These are phyloP conservation scores for Chytriomyces sp. DNA, from an alignment of 192 early-diverging fungal species.

Conservation along the genomic window DNA sequence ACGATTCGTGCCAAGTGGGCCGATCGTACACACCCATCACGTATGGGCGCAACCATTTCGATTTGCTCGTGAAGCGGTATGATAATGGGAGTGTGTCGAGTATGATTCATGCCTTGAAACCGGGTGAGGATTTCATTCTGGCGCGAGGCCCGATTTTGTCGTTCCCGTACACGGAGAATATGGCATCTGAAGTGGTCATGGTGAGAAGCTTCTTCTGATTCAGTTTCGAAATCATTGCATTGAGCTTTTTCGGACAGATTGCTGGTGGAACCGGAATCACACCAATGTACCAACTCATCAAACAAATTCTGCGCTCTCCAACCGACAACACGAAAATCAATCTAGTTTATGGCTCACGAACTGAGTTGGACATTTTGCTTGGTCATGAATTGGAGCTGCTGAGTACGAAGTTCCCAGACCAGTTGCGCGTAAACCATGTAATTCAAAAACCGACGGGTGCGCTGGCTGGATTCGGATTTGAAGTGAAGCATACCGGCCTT, in stretches of 20 bases:
- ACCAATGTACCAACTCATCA: slow-evolving; percentile 93
- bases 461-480: slow-evolving; percentile 11
- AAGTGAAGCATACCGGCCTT: slow-evolving; percentile 61
- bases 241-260: slow-evolving; percentile 51
- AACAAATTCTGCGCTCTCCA: slow-evolving; percentile 79
- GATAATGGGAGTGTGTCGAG: slow-evolving; percentile 61
- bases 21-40: slow-evolving; percentile 83
- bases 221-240: background rate
- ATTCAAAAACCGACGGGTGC: slow-evolving; percentile 65
- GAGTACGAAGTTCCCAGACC: slow-evolving; percentile 67
- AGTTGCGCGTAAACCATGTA: slow-evolving; percentile 81
- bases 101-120: slow-evolving; percentile 31
- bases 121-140: slow-evolving; percentile 28
- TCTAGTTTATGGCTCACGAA: slow-evolving; percentile 89
- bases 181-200: slow-evolving; percentile 74
- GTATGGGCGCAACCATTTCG: slow-evolving; percentile 66
- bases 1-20: slow-evolving; percentile 64
- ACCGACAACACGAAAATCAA: slow-evolving; percentile 83
- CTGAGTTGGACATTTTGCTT: slow-evolving; percentile 85
- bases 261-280: slow-evolving; percentile 94
- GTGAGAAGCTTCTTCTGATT: slow-evolving; percentile 71
- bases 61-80: slow-evolving; percentile 84
- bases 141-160: slow-evolving; percentile 77
- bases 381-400: slow-evolving; percentile 79
- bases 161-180: slow-evolving; percentile 69